Percentiles rank a stretch among this genome's conserved stretches.
phyloP scores from a whole-genome alignment of 1,284 basidiomycete species.

The Flammula alnicola region DNA sequence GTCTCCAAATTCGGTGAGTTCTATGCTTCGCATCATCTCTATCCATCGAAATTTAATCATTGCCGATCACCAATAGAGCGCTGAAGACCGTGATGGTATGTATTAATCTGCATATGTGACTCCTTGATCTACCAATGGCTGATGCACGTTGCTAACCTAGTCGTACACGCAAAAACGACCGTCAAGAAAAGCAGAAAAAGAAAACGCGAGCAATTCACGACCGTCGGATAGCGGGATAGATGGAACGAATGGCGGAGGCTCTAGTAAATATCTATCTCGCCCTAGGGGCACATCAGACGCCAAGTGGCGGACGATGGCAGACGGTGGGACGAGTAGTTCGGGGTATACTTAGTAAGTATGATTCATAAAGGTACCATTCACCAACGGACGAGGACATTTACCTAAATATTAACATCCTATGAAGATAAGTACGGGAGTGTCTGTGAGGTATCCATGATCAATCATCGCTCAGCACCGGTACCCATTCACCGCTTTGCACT shows the following conservation, averaged over 20 bases:
- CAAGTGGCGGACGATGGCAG: constrained; percentile 37
- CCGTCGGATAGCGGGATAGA: constrained; percentile 45
- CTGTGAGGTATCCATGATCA: too few species aligned
- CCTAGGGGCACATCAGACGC: constrained; percentile 48
- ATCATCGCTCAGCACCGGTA: too few species aligned
- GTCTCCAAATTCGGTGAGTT: constrained; percentile 82
- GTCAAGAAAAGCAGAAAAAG: constrained; percentile 56
- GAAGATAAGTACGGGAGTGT: too few species aligned
- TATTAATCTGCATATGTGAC: constrained; percentile 10
- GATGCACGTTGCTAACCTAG: constrained; percentile 35
- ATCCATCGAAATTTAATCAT: constrained; percentile 9
- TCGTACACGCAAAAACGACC: constrained; percentile 74
- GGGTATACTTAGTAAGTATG: constrained; percentile 34
- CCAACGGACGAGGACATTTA: too few species aligned
- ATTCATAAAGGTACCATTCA: too few species aligned
- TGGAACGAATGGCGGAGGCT: constrained; percentile 39
- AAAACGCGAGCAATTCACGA: constrained; percentile 32
- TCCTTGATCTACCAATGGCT: constrained; percentile 1
- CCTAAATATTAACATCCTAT: background rate
- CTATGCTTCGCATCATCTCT: constrained; percentile 9
- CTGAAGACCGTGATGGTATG: constrained; percentile 78
- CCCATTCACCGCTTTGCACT: too few species aligned
- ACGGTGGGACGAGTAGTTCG: constrained; percentile 26
- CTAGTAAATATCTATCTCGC: constrained; percentile 41
- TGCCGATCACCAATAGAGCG: constrained; percentile 54